Base-by-base conservation (phyloP, 495 filamentous ascomycete genomes). In the Aspergillus affinis region DNA sequence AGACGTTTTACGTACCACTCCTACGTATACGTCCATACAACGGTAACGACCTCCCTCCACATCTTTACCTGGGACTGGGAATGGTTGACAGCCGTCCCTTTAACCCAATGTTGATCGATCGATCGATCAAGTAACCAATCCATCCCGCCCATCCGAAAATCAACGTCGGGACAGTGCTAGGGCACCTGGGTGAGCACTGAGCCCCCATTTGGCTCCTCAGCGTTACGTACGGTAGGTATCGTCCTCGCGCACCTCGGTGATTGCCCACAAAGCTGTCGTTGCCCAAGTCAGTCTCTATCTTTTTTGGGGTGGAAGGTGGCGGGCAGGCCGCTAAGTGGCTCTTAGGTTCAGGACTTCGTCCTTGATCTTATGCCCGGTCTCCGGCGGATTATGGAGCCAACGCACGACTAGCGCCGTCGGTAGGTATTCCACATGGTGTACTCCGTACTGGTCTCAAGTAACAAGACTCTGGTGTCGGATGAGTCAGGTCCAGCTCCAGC, bases 311-410 rank as follows among this genome's bases (percentile, higher is more conserved):
- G 36, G 32, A 36, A 4, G 12, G 36, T 41, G 36, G 44, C 20
- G 49, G 45, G 19, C 20, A 21, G 56, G 51, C 48, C 56, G 58
- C 58, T 63, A 61, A 65, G 56, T 61, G 58, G 60, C 54, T 60
- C 30, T 47, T 54, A 65, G 58, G 23, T 30, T 61, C 57, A 51
- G 52, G 53, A 53, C 56, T 46, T 59, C 32, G 56, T 56, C 52
- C 53, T 64, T 55, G 65, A 63, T 68, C 55, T 55, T 59, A 50
- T 54, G 51, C 58, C 61, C 60, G 55, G 60, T 65, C 62, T 67
- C 62, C 62, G 61, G 68, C 63, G 59, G 68, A 61, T 64, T 64
- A 58, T 60, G 62, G 59, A 64, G 68, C 63, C 65, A 70, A 64
- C 57, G 61, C 59, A 61, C 60, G 52, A 65, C 68, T 65, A 64